A percentile compares a stretch with the other conserved stretches of the same genome.
phyloP scores from a whole-genome alignment of 2,329 filamentous ascomycete species.

The Penicillium glabrum region DNA sequence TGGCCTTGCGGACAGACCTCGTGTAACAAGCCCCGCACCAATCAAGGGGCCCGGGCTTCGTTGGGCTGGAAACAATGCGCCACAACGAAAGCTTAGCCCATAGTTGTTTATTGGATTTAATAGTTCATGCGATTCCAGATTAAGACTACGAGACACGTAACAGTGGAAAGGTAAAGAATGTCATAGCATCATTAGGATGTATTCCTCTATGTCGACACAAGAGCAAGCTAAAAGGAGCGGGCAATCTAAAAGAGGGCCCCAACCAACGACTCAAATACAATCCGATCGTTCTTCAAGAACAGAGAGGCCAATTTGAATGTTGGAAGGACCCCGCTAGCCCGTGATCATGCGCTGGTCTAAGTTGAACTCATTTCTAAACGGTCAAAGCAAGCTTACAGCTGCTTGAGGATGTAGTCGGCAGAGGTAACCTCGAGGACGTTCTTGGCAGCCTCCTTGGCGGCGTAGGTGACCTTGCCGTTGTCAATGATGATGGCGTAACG shows the following conservation, averaged over 20 bases:
- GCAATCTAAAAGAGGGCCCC: conserved; percentile 2
- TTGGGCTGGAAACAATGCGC: no score
- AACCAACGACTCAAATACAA: neutral
- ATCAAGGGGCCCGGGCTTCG: no score
- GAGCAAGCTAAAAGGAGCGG: conserved; percentile 6
- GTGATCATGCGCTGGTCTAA: conserved; percentile 14
- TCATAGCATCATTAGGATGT: conserved; percentile 24
- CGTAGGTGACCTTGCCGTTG: conserved; percentile 79
- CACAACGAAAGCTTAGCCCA: no score
- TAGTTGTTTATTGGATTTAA: no score
- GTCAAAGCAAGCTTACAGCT: conserved; percentile 40
- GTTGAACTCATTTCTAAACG: conserved; percentile 8
- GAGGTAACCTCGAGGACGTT: conserved; percentile 44
- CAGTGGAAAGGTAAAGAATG: neutral
- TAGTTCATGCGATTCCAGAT: no score
- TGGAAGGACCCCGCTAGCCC: neutral
- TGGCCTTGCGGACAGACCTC: no score
- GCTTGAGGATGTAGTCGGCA: conserved; percentile 50
- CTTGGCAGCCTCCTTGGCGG: conserved; percentile 65
- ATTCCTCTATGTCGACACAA: conserved; percentile 13
- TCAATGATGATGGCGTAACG: conserved; percentile 80
- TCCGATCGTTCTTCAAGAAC: no score
- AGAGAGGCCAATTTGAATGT: neutral
- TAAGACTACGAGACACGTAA: conserved; percentile 13
- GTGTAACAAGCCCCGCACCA: no score